Evolutionary conservation across 2,329 filamentous ascomycete species (phyloP), one percentile per base, ranked within the genome.

Genomic region (Sphaerulina populicola): DNA sequence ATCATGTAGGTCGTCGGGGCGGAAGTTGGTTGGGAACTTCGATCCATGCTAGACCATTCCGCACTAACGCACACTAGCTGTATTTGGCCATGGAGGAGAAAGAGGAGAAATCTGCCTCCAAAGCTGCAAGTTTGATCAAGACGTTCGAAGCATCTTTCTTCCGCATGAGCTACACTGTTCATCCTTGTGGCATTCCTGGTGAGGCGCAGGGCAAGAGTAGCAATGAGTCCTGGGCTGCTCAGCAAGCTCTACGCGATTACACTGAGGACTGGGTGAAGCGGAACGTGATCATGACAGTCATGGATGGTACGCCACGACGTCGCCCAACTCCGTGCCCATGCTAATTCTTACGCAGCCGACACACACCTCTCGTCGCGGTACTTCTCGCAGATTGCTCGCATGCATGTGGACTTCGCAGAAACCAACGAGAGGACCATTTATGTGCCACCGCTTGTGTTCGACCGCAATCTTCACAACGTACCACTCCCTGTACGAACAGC

Each of bases 131-230:
- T 7, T 71, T 87, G 12, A 75, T 82, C n/a, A 74, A 78, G 42
- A 76, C 78, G 53, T 86, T 85, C 59, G 69, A 76, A 56, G 79
- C 79, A 61, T 79, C 76, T 52, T 87, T 88, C 64, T 78, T 79
- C 38, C 77, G 76, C 52, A 82, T 88, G 60, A 78, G 80, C 60
- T 82, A 79, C 63, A 86, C 82, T 2, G 68, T 85, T 10, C 84
- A 88, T 61, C 83, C 84, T 1, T 69, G 74, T 18, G 79, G 80
- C 49, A 78, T 87, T 46, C 76, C 78, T 3, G 80, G 81, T 10
- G 84, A 88, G 64, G 78, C 83, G 44, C 81, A 83, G 48, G 84
- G 84, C 52, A 88, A 88, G 64, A 84, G 84, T 57, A 87, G 83
- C 71, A 88, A 88, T 66, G 75, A 85, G 54, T 78, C 79, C 46